Evolutionary conservation across 225 moss, liverwort and hornwort species (phyloP), one percentile per base, ranked within the genome.

Genomic region (Asterella californica): DNA sequence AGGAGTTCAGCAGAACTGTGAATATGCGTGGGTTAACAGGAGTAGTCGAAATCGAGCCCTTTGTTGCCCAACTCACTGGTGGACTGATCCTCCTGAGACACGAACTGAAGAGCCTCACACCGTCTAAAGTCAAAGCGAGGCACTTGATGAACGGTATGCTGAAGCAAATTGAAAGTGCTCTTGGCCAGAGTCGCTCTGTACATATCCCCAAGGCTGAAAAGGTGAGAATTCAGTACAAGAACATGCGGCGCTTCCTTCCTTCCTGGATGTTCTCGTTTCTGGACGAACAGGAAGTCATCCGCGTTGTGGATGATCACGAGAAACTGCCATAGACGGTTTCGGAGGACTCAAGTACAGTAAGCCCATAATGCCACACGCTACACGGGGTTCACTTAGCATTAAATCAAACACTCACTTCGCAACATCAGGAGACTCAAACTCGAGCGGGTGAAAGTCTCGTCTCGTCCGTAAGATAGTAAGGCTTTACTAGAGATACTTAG

Each of bases 261-360:
- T 82, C 84, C 10, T 88, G 87, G 87, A 84, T 88, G 79, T 88
- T 84, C 38, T 80, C 84, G n/a, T 72, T 66, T 62, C 59, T 70
- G 29, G 86, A 86, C 54, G 83, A 86, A 45, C 53, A 80, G 30
- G 68, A 83, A 75, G 64, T 83, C 38, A 83, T 86, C 76, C 83
- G 83, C 22, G 77, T 86, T 15, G 50, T 83, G 49, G 72, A 72
- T 72, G n/a, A 50, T 72, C 72, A 48, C 15, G 72, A 49, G 8
- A 72, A 72, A 15, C 72, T 15, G 15, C 25, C 49, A 1, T 8
- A 50, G 67, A 65, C 30, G 14, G 48, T 48, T 48, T 52, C 52
- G 12, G 5, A 52, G 17, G 1, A 12, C 52, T 52, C 52, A 52
- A 11, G 52, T 52, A 52, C 17, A 52, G 12, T 17, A 52, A 52